These are phyloP conservation scores for Candida schatavii DNA, from an alignment of 805 yeast genomes.

Conservation along the genomic window DNA sequence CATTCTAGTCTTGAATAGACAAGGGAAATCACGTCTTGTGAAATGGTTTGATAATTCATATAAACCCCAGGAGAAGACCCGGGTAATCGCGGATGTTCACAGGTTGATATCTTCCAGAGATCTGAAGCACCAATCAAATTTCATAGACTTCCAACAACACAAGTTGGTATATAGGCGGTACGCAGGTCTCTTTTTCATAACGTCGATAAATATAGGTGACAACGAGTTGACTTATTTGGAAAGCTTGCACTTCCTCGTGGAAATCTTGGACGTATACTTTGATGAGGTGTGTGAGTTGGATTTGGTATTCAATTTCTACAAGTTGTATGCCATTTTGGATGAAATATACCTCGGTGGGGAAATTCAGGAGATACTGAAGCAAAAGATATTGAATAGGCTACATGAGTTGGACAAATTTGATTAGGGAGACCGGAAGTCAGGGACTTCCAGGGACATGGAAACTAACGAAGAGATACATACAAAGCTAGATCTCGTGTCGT, in stretches of 20 bases:
- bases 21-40: slow-evolving; percentile 85
- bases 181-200: slow-evolving; percentile 88
- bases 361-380: slow-evolving; percentile 78
- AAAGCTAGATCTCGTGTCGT: no score
- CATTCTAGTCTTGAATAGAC: slow-evolving; percentile 81
- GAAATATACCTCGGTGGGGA: slow-evolving; percentile 91
- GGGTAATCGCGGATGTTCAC: slow-evolving; percentile 63
- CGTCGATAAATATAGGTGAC: slow-evolving; percentile 75
- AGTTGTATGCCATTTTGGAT: slow-evolving; percentile 77
- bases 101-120: slow-evolving; percentile 79
- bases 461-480: no score
- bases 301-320: slow-evolving; percentile 86
- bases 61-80: slow-evolving; percentile 27
- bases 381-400: slow-evolving; percentile 60
- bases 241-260: slow-evolving; percentile 83
- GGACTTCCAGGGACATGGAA: not conserved
- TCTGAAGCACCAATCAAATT: slow-evolving; percentile 77
- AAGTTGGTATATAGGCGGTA: slow-evolving; percentile 84
- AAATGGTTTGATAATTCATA: slow-evolving; percentile 60
- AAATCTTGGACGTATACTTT: slow-evolving; percentile 80
- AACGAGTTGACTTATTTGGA: slow-evolving; percentile 83
- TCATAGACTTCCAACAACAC: slow-evolving; percentile 57
- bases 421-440: slow-evolving; percentile 17
- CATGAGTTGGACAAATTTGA: slow-evolving; percentile 62
- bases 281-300: slow-evolving; percentile 93